These are phyloP conservation scores for Yamadazyma siamensis DNA, from an alignment of 1,139 yeast genomes.

Conservation along the genomic window DNA sequence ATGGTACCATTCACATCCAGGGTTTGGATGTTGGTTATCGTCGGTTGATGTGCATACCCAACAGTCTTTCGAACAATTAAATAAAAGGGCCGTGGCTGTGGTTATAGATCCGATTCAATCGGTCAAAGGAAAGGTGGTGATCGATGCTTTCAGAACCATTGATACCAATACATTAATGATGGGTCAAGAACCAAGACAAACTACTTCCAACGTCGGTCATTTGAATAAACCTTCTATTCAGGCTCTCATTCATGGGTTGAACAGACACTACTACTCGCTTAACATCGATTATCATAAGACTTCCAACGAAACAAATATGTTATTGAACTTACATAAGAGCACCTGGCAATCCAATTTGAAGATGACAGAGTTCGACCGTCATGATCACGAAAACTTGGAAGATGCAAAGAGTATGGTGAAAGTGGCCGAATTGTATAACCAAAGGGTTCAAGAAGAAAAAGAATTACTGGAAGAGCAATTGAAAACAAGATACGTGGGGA, in stretches of 20 bases:
- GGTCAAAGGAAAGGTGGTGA: constrained; percentile 97
- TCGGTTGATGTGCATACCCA: constrained; percentile 97
- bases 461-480: constrained; percentile 85
- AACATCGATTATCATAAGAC: constrained; percentile 95
- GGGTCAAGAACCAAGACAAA: constrained; percentile 97
- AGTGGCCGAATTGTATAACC: constrained; percentile 86
- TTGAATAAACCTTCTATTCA: constrained; percentile 97
- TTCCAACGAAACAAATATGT: constrained; percentile 88
- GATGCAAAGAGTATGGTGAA: constrained; percentile 80
- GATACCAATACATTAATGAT: constrained; percentile 86
- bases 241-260: constrained; percentile 94
- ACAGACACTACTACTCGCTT: constrained; percentile 94
- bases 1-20: constrained; percentile 99
- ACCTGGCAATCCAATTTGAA: constrained; percentile 95
- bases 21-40: constrained; percentile 99
- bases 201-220: constrained; percentile 94
- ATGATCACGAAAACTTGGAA: constrained; percentile 72
- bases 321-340: constrained; percentile 88
- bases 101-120: constrained; percentile 98
- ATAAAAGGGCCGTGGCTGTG: constrained; percentile 93
- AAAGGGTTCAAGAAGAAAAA: constrained; percentile 89
- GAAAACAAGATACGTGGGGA: constrained; percentile 95
- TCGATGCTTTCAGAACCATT: constrained; percentile 95
- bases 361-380: constrained; percentile 71
- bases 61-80: constrained; percentile 94